These are phyloP conservation scores for Skeletonema grethae DNA, from an alignment of 108 stramenopile species.

Conservation along the genomic window DNA sequence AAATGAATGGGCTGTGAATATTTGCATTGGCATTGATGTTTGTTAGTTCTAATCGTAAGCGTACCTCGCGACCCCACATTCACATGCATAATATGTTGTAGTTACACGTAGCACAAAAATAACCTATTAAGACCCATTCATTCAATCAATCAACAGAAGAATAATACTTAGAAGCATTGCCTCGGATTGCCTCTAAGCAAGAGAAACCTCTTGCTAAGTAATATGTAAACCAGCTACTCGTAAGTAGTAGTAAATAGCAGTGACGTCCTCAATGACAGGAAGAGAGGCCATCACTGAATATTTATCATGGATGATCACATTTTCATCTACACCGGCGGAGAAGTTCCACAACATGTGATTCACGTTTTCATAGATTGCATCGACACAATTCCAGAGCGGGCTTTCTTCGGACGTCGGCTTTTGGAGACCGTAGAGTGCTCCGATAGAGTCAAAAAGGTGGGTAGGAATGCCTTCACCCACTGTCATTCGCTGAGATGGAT, in stretches of 20 bases:
- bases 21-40: too few species aligned
- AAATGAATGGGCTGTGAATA: background rate
- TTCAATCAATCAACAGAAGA: too few species aligned
- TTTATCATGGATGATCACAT: background rate
- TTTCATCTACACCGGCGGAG: slow-evolving; percentile 1
- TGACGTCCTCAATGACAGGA: background rate
- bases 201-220: too few species aligned
- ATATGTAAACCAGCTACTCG: too few species aligned
- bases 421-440: background rate
- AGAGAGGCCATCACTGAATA: background rate
- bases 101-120: too few species aligned
- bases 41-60: too few species aligned
- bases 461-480: background rate
- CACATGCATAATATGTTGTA: too few species aligned
- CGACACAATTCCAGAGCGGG: background rate
- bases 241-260: too few species aligned
- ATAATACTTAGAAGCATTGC: too few species aligned
- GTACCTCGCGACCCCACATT: too few species aligned
- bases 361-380: background rate
- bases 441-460: background rate
- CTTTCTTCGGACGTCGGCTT: background rate
- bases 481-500: slow-evolving; percentile 1
- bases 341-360: background rate
- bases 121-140: too few species aligned
- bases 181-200: too few species aligned